A percentile compares a stretch with the other conserved stretches of the same genome.
Evolutionary conservation across 352 stramenopile species (phyloP).

Genomic region (Peronospora farinosa): DNA sequence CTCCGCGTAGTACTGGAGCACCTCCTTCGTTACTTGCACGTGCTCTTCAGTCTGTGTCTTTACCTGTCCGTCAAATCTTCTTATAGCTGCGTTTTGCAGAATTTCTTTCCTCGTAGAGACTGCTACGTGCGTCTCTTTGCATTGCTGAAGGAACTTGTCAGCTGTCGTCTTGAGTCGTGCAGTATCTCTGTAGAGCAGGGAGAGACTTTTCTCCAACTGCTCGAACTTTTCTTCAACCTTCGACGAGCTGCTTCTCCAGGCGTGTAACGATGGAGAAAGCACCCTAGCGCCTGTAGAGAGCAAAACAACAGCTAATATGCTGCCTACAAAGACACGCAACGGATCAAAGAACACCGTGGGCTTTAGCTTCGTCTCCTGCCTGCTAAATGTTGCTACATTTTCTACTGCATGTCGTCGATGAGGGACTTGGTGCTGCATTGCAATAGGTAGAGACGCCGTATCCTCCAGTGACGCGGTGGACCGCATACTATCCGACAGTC

Average conservation of each 20-base stretch:
- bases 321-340: conserved; percentile 9
- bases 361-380: conserved; percentile 8
- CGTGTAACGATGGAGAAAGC: background rate
- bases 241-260: background rate
- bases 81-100: conserved; percentile 14
- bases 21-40: conserved; percentile 19
- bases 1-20: conserved; percentile 21
- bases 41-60: conserved; percentile 18
- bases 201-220: conserved; percentile 24
- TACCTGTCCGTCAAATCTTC: conserved; percentile 14
- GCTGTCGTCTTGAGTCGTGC: conserved; percentile 14
- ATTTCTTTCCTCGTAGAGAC: conserved; percentile 18
- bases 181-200: conserved; percentile 16
- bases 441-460: conserved; percentile 14
- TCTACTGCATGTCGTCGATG: conserved; percentile 1
- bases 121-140: conserved; percentile 21
- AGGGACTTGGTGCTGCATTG: conserved; percentile 5
- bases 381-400: conserved; percentile 1
- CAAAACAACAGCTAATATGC: conserved; percentile 12
- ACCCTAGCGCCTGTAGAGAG: conserved; percentile 4
- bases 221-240: conserved; percentile 19
- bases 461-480: conserved; percentile 22
- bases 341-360: conserved; percentile 3
- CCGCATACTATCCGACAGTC: conserved; percentile 39
- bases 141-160: conserved; percentile 22